phyloP scores from a whole-genome alignment of 108 stramenopile species.

The Cyclostephanos tholiformis region DNA sequence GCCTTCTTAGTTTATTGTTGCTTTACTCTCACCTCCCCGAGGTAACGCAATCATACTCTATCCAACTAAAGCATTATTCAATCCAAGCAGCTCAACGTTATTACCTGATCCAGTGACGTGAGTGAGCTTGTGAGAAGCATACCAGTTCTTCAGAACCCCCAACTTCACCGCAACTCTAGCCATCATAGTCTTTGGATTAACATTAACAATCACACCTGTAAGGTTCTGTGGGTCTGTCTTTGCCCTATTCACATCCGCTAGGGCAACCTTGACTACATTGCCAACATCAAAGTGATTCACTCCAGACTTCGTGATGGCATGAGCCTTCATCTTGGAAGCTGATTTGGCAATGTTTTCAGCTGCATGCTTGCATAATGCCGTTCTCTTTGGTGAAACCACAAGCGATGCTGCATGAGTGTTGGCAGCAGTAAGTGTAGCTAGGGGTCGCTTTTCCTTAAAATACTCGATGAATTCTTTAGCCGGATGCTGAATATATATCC shows the following conservation, averaged over 20 bases:
- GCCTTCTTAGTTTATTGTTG: too few relatives aligned
- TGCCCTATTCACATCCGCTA: not conserved
- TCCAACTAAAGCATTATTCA: too few relatives aligned
- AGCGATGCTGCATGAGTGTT: too few relatives aligned
- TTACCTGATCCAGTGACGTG: too few relatives aligned
- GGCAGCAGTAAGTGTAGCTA: too few relatives aligned
- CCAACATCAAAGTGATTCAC: not conserved
- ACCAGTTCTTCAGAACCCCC: not conserved
- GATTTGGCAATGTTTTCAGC: conserved; percentile 1
- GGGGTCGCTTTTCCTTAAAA: too few relatives aligned
- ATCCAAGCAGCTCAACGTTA: too few relatives aligned
- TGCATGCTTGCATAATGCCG: not conserved
- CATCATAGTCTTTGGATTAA: not conserved
- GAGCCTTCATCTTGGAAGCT: not conserved
- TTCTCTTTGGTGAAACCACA: too few relatives aligned
- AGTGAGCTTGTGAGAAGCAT: not conserved
- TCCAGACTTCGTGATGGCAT: not conserved
- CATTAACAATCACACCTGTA: conserved; percentile 7
- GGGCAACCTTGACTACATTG: conserved; percentile 1
- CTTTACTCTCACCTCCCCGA: too few relatives aligned
- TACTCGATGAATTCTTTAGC: too few relatives aligned
- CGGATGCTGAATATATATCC: too few relatives aligned
- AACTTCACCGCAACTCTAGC: not conserved
- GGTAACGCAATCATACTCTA: too few relatives aligned
- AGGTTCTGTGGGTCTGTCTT: conserved; percentile 1